Conservation (phyloP, 495 filamentous ascomycete genomes). For the Talaromyces adpressus region DNA sequence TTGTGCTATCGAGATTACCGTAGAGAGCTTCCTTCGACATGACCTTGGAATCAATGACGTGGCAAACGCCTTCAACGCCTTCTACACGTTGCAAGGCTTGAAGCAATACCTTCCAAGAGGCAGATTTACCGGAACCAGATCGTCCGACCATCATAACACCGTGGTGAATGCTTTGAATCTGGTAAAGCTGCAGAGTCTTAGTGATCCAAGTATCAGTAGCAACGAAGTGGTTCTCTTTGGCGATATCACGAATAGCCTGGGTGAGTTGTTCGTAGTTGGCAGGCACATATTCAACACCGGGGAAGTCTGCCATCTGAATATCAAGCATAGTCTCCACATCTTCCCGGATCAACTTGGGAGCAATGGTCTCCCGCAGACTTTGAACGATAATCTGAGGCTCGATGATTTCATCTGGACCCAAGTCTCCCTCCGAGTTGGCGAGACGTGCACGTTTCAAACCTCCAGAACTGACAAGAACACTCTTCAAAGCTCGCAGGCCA, state of each 20-base stretch:
- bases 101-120: conserved; percentile 89
- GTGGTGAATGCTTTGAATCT: conserved; percentile 96
- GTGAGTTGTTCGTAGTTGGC: conserved; percentile 75
- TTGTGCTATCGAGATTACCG: conserved; percentile 91
- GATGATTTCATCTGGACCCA: conserved; percentile 65
- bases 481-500: conserved; percentile 93
- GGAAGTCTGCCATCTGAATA: conserved; percentile 83
- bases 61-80: conserved; percentile 84
- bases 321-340: conserved; percentile 83
- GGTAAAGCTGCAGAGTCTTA: conserved; percentile 91
- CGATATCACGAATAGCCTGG: conserved; percentile 73
- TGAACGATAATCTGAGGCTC: conserved; percentile 99
- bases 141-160: conserved; percentile 99
- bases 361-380: conserved; percentile 96
- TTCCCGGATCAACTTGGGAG: conserved; percentile 85
- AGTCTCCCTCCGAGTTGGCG: conserved; percentile 42
- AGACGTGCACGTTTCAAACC: conserved; percentile 86
- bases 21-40: conserved; percentile 99
- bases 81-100: conserved; percentile 88
- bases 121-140: conserved; percentile 91
- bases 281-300: conserved; percentile 85
- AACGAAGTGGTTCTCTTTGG: conserved; percentile 72
- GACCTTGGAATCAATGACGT: conserved; percentile 98
- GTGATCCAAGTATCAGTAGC: conserved; percentile 93
- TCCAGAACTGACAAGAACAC: conserved; percentile 94